Percentiles rank a stretch among this genome's conserved stretches.
Conservation (phyloP, 169 alveolate genomes). For the Miamiensis avidus region DNA sequence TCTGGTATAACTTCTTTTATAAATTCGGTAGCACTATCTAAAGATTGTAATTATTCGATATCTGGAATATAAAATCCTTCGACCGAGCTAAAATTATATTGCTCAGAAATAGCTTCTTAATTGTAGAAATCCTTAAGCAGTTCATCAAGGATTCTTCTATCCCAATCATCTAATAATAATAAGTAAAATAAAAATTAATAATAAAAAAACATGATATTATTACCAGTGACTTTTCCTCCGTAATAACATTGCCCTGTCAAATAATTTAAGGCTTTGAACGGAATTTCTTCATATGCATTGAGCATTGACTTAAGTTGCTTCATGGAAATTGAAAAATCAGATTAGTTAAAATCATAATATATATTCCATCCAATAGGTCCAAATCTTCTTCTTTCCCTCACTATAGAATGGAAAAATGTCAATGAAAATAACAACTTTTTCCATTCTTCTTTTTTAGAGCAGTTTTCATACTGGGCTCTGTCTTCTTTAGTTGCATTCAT, state of each 20-base stretch:
- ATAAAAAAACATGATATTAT: background rate
- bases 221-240: slow-evolving; percentile 92
- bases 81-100: slow-evolving; percentile 78
- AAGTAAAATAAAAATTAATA: background rate
- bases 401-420: slow-evolving; percentile 80
- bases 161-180: slow-evolving; percentile 89
- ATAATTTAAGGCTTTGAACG: slow-evolving; percentile 85
- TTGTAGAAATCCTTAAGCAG: slow-evolving; percentile 86
- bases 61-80: slow-evolving; percentile 84
- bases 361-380: slow-evolving; percentile 93
- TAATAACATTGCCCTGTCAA: slow-evolving; percentile 87
- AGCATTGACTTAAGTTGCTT: slow-evolving; percentile 88
- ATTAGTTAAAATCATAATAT: slow-evolving; percentile 85
- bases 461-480: slow-evolving; percentile 62
- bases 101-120: slow-evolving; percentile 83
- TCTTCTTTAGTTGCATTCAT: slow-evolving; percentile 51
- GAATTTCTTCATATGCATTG: slow-evolving; percentile 85
- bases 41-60: slow-evolving; percentile 57
- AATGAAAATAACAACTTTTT: background rate
- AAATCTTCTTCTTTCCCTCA: slow-evolving; percentile 88
- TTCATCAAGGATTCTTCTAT: slow-evolving; percentile 82
- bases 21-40: slow-evolving; percentile 57
- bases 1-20: slow-evolving; percentile 63
- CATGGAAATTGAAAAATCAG: slow-evolving; percentile 84
- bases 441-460: slow-evolving; percentile 52